Base-by-base conservation (phyloP, 2,329 filamentous ascomycete species). In the Neonectria neomacrospora region DNA sequence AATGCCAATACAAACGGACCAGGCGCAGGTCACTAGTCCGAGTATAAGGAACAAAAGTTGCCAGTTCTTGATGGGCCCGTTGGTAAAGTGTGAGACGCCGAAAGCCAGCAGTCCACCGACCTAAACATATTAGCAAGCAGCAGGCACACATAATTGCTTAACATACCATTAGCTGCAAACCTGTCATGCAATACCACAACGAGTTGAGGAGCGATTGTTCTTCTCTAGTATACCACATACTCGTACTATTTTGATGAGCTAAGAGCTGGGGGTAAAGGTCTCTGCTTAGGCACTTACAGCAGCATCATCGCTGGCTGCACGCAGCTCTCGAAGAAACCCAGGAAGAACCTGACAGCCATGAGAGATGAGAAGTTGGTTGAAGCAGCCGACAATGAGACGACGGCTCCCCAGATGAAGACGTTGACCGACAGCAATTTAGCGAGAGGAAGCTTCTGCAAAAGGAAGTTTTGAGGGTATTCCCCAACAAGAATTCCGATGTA, bases 221-320 rank as follows among this genome's bases (percentile, higher is more conserved):
- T 12, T 52, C 37, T 3, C 59, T 55, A 10, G 67, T 69, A 47
- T 68, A 68, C 58, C 59, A 69, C 58, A 67, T 65, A 16, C 44
- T 26, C 2, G 60, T 63, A 5, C 60, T 71, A 22, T 4, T 2
- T 23, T 14, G 8, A 16, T 61, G 7, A 61, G 32, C 8, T 2
- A 41, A 47, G 30, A 2, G 6, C 34, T 34, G 8, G 10, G 11
- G 16, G n/a, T n/a, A 20, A 10, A 48, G 22, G 16, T 1, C 23
- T n/a, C 6, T 9, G 10, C 0, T 14, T n/a, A 2, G 12, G 16
- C 20, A 63, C 65, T 51, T 18, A 68, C 70, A 83, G 77, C 44
- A 82, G 74, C 59, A 84, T 80, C 47, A 84, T 81, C 0, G 77
- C 76, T 0, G 83, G 83, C 7, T 79, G 78, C 3, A 83, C 79